Evolutionary conservation across 768 basidiomycete species (phyloP).

Genomic region (Boletus subparvulus): DNA sequence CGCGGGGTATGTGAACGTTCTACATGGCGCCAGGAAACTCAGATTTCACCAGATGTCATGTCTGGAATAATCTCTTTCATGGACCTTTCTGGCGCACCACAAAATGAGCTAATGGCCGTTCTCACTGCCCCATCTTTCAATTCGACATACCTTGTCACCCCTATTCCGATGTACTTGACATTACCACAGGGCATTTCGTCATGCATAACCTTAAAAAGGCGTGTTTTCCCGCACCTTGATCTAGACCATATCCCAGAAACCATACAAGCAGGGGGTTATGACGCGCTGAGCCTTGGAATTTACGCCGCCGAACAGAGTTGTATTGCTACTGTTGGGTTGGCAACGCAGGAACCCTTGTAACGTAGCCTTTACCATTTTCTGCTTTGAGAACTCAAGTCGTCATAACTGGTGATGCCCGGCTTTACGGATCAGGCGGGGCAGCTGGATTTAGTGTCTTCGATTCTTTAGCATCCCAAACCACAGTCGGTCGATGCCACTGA

Average conservation of each 20-base stretch:
- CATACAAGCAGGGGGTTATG: constrained; percentile 25
- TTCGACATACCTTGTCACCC: constrained; percentile 31
- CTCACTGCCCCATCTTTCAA: constrained; percentile 12
- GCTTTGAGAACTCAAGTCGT: not conserved
- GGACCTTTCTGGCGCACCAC: constrained; percentile 33
- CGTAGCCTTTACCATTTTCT: not conserved
- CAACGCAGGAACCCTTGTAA: not conserved
- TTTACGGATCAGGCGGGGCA: not conserved
- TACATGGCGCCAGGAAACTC: not conserved
- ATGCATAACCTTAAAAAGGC: constrained; percentile 25
- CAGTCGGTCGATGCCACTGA: not conserved
- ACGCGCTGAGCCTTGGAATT: constrained; percentile 36
- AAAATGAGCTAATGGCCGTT: constrained; percentile 13
- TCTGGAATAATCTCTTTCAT: constrained; percentile 21
- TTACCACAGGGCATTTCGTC: constrained; percentile 16
- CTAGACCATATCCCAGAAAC: constrained; percentile 38
- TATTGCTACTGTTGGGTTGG: not conserved
- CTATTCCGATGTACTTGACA: constrained; percentile 26
- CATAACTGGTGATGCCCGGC: not conserved
- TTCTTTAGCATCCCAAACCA: not conserved
- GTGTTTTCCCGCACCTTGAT: constrained; percentile 39
- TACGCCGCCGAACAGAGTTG: constrained; percentile 25
- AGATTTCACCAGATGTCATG: constrained; percentile 21
- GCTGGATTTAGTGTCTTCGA: not conserved
- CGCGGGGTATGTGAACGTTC: constrained; percentile 17